Conservation (phyloP, 768 basidiomycete species). For the Trichaptum fuscoviolaceum region DNA sequence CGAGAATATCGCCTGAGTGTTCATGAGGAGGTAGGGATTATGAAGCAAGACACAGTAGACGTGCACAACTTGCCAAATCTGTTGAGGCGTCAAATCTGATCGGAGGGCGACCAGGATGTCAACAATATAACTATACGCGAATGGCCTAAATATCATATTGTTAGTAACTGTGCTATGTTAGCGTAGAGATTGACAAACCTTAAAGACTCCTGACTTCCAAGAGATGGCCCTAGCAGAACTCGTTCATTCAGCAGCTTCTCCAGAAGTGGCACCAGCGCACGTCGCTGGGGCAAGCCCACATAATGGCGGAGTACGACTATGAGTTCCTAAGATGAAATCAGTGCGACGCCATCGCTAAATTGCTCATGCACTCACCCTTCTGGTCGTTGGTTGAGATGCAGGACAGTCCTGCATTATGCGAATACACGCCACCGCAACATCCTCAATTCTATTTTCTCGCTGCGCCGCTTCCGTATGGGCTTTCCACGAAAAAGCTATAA, state of each 20-base stretch:
- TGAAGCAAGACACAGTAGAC: conserved; percentile 87
- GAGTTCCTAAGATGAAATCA: conserved; percentile 55
- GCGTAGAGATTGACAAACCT: conserved; percentile 39
- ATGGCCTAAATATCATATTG: conserved; percentile 41
- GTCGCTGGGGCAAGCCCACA: conserved; percentile 69
- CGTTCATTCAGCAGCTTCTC: conserved; percentile 89
- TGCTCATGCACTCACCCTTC: conserved; percentile 52
- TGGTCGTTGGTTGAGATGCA: conserved; percentile 69
- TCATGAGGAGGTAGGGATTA: conserved; percentile 74
- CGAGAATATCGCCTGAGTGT: conserved; percentile 83
- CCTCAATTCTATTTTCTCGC: not conserved
- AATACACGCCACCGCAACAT: conserved; percentile 48
- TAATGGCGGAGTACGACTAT: conserved; percentile 92
- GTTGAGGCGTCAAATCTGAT: conserved; percentile 68
- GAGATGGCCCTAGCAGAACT: conserved; percentile 79
- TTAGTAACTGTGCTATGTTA: conserved; percentile 8
- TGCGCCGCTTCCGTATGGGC: conserved; percentile 23
- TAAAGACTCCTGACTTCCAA: conserved; percentile 82
- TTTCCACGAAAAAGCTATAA: conserved; percentile 85
- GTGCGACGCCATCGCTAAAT: conserved; percentile 11
- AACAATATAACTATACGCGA: conserved; percentile 82
- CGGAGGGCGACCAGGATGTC: conserved; percentile 93
- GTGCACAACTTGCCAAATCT: conserved; percentile 73
- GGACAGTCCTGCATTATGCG: conserved; percentile 95
- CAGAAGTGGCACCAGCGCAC: conserved; percentile 73